Percentiles rank a stretch among this genome's conserved stretches.
phyloP scores from a whole-genome alignment of 73 alveolate genomes.

The Loxodes magnus region DNA sequence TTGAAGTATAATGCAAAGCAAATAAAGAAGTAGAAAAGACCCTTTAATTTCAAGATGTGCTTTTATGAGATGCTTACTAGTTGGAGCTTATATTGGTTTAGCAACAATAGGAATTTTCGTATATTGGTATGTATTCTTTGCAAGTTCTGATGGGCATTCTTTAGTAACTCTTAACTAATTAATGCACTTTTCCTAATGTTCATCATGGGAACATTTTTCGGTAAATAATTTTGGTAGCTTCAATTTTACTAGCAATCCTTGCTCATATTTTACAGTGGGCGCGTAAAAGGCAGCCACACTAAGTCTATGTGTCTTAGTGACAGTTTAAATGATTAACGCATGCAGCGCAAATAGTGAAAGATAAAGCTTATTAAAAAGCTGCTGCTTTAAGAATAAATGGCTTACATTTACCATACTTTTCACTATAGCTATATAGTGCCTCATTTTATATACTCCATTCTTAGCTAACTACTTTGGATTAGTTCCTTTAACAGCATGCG shows the following conservation, averaged over 20 bases:
- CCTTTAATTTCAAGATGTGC: conserved; percentile 33
- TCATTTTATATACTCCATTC: conserved; percentile 63
- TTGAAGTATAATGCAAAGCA: conserved; percentile 62
- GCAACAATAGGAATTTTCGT: conserved; percentile 42
- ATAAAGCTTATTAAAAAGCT: conserved; percentile 12
- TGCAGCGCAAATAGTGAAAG: conserved; percentile 67
- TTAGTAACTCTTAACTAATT: conserved; percentile 15
- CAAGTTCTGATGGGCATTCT: conserved; percentile 34
- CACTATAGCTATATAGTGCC: conserved; percentile 45
- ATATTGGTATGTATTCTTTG: conserved; percentile 19
- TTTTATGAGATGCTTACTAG: conserved; percentile 25
- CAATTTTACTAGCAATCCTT: conserved; percentile 52
- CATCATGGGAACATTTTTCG: conserved; percentile 54
- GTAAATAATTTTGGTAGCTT: conserved; percentile 37
- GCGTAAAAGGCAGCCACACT: conserved; percentile 66
- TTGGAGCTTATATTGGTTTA: conserved; percentile 63
- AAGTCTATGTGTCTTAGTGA: conserved; percentile 52
- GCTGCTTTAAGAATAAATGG: no score
- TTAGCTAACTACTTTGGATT: conserved; percentile 51
- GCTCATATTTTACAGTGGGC: conserved; percentile 72
- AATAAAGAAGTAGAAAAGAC: conserved; percentile 71
- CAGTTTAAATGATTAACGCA: conserved; percentile 74
- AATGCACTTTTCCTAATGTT: conserved; percentile 53
- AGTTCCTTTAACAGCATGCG: conserved; percentile 42
- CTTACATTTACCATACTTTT: conserved; percentile 46